Evolutionary conservation across 495 filamentous ascomycete genomes (phyloP), one percentile per base, ranked within the genome.

Genomic region (Aspergillus ostianus): DNA sequence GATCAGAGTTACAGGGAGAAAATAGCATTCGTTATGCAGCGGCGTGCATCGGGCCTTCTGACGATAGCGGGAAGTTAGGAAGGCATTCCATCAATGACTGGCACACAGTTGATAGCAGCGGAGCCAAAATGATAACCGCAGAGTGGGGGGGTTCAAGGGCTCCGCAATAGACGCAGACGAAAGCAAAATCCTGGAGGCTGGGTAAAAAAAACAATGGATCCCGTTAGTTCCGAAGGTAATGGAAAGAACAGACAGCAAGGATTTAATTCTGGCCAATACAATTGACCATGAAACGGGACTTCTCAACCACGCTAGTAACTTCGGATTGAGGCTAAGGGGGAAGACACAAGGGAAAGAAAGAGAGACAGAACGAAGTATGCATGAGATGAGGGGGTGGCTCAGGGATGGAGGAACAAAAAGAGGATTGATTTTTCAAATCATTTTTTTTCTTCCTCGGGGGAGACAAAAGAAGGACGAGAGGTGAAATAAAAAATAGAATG

Each of bases 91-190:
- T 48, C 57, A 47, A 66, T 69, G 64, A 69, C 64, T 65, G 67
- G 67, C 67, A 67, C 62, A 58, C 57, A 57, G 50, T 59, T 49
- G 53, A 63, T 51, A 58, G 60, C 55, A 56, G 60, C 62, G 63
- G 56, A 65, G 59, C 58, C 53, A 54, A 58, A 51, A 63, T 67
- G 64, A 69, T 65, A 67, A 67, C 63, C 63, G 63, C 63, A 65
- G 58, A 60, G 65, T 65, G 65, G 65, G 62, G 65, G 65, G 62
- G 65, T 64, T 54, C 52, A 55, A 0, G 36, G 55, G 60, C 65
- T 65, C 65, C 62, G 62, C 65, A 64, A 60, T 64, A 67, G 65
- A 58, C 65, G 62, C 62, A 57, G 60, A 58, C 60, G 50, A 64
- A 57, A 60, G 55, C 48, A 63, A 58, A 65, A 65, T 68, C 61